These are phyloP conservation scores for Alternaria sp. DNA, from an alignment of 2,329 filamentous ascomycete genomes.

Conservation along the genomic window DNA sequence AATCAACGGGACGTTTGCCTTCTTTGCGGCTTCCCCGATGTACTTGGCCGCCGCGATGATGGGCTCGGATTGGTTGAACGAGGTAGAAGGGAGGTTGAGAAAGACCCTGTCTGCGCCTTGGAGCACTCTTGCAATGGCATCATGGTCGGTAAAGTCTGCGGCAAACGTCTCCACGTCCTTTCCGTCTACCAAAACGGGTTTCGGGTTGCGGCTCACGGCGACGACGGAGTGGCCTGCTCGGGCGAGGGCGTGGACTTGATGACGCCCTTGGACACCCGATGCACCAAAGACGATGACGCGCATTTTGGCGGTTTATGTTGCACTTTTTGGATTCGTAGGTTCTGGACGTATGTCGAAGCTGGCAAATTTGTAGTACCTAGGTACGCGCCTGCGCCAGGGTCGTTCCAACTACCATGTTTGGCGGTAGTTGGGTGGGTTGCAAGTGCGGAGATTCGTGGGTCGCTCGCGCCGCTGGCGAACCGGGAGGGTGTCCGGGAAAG, in stretches of 20 bases:
- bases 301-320: slow-evolving; percentile 14
- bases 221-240: slow-evolving; percentile 34
- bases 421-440: background rate
- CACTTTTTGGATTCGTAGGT: background rate
- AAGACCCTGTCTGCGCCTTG: slow-evolving; percentile 28
- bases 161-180: slow-evolving; percentile 23
- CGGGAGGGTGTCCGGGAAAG: background rate
- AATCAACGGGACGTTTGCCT: slow-evolving; percentile 21
- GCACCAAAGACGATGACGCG: slow-evolving; percentile 39
- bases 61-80: slow-evolving; percentile 34
- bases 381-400: background rate
- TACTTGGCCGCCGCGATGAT: slow-evolving; percentile 29
- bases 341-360: background rate
- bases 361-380: background rate
- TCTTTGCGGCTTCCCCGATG: slow-evolving; percentile 28
- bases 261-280: slow-evolving; percentile 37
- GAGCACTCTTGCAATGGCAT: slow-evolving; percentile 21
- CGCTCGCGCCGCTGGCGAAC: background rate
- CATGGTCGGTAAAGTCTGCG: slow-evolving; percentile 29
- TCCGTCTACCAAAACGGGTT: slow-evolving; percentile 19
- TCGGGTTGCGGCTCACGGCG: slow-evolving; percentile 33
- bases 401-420: background rate
- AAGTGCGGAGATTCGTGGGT: background rate
- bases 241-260: slow-evolving; percentile 35
- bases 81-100: slow-evolving; percentile 38